phyloP scores from a whole-genome alignment of 2,329 filamentous ascomycete species.

The Venturia asperata region DNA sequence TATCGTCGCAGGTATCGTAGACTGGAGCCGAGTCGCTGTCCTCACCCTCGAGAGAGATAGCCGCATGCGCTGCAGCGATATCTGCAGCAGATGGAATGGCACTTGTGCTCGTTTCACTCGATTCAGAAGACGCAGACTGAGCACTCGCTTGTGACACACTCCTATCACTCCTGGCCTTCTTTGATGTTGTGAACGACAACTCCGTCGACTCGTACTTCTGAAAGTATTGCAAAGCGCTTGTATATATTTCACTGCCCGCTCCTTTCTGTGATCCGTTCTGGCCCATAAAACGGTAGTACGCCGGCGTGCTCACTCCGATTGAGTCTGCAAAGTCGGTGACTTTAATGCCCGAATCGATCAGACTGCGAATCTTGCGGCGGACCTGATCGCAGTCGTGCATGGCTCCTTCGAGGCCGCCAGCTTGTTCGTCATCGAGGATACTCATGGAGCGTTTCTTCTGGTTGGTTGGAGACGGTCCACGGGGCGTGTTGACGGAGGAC shows the following conservation, averaged over 20 bases:
- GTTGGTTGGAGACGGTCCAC: not conserved
- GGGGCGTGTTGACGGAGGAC: slow-evolving; percentile 1
- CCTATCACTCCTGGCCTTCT: not conserved
- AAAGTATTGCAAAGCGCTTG: slow-evolving; percentile 37
- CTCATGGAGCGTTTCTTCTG: slow-evolving; percentile 10
- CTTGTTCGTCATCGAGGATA: not conserved
- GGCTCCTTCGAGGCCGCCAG: not conserved
- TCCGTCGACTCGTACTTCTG: slow-evolving; percentile 40
- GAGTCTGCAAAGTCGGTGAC: slow-evolving; percentile 37
- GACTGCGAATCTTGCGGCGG: slow-evolving; percentile 36
- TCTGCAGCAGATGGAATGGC: slow-evolving; percentile 2
- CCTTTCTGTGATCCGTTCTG: slow-evolving; percentile 38
- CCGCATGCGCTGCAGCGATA: not conserved
- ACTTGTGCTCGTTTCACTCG: not conserved
- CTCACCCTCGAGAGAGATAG: slow-evolving; percentile 39
- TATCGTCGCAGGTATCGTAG: slow-evolving; percentile 45
- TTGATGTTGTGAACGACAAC: not conserved
- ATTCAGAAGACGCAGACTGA: not conserved
- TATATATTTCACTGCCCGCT: slow-evolving; percentile 27
- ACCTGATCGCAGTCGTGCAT: slow-evolving; percentile 23
- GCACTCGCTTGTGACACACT: not conserved
- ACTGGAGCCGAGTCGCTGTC: slow-evolving; percentile 36
- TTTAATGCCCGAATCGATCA: slow-evolving; percentile 41
- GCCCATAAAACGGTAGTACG: slow-evolving; percentile 43
- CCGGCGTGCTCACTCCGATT: slow-evolving; percentile 27